Evolutionary conservation across 441 rosid species (phyloP).

Genomic region (Croton setiger): DNA sequence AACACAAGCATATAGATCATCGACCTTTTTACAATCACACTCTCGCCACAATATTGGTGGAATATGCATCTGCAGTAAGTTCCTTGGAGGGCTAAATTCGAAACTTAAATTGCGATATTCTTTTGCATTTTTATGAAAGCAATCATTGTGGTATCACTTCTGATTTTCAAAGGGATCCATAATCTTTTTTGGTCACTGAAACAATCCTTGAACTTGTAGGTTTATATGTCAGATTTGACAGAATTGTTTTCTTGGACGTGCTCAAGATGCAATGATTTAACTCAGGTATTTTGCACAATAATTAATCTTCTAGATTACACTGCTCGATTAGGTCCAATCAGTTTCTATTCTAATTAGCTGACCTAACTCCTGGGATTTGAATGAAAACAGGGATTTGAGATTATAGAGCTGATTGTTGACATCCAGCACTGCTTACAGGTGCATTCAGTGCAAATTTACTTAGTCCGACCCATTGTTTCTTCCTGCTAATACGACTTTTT

Average conservation of each 20-base stretch:
- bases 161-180: not conserved
- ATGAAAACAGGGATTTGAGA: slow-evolving; percentile 72
- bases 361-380: slow-evolving; percentile 12
- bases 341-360: not conserved
- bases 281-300: slow-evolving; percentile 41
- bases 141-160: not conserved
- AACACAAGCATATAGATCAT: slow-evolving; percentile 17
- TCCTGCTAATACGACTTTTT: not conserved
- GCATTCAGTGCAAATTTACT: slow-evolving; percentile 16
- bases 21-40: slow-evolving; percentile 67
- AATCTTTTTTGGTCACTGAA: slow-evolving; percentile 11
- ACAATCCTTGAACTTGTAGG: slow-evolving; percentile 43
- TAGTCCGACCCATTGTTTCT: not conserved
- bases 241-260: slow-evolving; percentile 87
- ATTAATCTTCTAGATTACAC: slow-evolving; percentile 7
- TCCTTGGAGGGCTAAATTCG: not conserved
- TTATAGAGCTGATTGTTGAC: slow-evolving; percentile 76
- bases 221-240: slow-evolving; percentile 74
- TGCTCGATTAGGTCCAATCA: slow-evolving; percentile 2
- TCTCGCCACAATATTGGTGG: slow-evolving; percentile 70
- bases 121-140: not conserved
- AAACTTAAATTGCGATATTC: not conserved
- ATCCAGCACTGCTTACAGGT: slow-evolving; percentile 88
- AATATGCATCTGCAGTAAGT: slow-evolving; percentile 94
- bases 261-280: slow-evolving; percentile 69